A percentile compares a stretch with the other conserved stretches of the same genome.
These are phyloP conservation scores for Leccinellum luteum DNA, from an alignment of 768 basidiomycete species.

Conservation along the genomic window DNA sequence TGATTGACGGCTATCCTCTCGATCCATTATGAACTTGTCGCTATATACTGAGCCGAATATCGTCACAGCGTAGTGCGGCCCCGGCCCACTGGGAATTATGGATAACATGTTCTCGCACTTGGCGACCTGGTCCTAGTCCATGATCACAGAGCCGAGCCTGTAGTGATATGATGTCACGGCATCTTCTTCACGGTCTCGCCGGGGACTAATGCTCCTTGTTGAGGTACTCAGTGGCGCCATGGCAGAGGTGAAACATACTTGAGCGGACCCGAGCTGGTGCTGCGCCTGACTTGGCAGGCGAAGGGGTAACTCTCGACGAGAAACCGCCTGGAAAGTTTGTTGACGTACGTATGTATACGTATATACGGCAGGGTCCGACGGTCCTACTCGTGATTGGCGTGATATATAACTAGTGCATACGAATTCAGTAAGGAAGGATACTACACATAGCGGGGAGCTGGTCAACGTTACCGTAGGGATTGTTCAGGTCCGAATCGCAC, in stretches of 20 bases:
- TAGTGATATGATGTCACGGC: not conserved
- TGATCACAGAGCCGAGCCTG: not conserved
- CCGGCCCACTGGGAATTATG: too few species aligned
- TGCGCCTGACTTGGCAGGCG: not conserved
- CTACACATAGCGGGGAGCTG: not conserved
- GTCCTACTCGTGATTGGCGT: not conserved
- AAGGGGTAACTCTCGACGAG: not conserved
- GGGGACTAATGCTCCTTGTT: not conserved
- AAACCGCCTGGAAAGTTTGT: not conserved
- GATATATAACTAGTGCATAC: not conserved
- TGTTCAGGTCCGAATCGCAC: too few species aligned
- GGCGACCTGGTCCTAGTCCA: not conserved
- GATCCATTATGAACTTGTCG: not conserved
- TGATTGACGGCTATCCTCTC: too few species aligned
- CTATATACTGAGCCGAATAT: too few species aligned
- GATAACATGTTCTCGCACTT: too few species aligned
- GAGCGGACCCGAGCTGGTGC: not conserved
- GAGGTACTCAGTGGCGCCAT: not conserved
- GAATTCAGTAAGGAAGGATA: not conserved
- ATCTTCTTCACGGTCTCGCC: not conserved
- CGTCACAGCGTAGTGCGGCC: too few species aligned
- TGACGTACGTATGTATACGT: not conserved
- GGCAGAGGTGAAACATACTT: not conserved
- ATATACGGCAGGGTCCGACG: not conserved
- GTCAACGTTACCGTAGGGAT: not conserved